These are phyloP conservation scores for Xanthoconium separans DNA, from an alignment of 1,284 basidiomycete species.

Conservation along the genomic window DNA sequence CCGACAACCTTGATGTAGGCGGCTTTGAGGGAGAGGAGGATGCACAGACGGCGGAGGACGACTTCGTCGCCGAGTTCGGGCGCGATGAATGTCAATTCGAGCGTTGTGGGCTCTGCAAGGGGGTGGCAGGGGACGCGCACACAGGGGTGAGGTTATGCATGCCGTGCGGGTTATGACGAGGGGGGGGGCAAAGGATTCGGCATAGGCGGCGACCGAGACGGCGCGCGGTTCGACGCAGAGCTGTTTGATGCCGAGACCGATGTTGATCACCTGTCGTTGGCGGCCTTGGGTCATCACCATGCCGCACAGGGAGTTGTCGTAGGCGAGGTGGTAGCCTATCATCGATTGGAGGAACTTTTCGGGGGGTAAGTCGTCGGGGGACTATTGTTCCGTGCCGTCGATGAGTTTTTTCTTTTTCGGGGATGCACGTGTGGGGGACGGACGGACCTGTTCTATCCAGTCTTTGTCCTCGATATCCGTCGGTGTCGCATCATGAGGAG, in stretches of 20 bases:
- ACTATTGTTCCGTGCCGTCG: constrained; percentile 8
- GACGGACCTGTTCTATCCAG: constrained; percentile 74
- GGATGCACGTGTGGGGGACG: neutral
- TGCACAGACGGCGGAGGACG: constrained; percentile 67
- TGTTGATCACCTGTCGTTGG: constrained; percentile 70
- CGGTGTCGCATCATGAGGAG: constrained; percentile 82
- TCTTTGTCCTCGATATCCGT: constrained; percentile 68
- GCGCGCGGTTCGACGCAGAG: constrained; percentile 58
- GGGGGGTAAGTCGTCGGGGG: constrained; percentile 53
- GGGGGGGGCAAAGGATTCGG: constrained; percentile 68
- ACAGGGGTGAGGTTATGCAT: too few relatives aligned
- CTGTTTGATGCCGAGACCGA: constrained; percentile 72
- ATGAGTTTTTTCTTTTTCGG: neutral
- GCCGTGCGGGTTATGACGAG: too few relatives aligned
- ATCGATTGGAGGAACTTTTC: constrained; percentile 64
- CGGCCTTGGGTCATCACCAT: constrained; percentile 82
- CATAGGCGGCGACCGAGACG: constrained; percentile 56
- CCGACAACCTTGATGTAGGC: constrained; percentile 81
- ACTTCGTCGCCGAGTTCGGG: constrained; percentile 56
- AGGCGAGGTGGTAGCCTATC: constrained; percentile 76
- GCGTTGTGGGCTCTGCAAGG: constrained; percentile 51
- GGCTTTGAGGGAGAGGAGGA: constrained; percentile 72
- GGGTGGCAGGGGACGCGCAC: neutral
- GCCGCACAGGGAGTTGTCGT: constrained; percentile 65
- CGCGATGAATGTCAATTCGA: constrained; percentile 56